A percentile compares a stretch with the other conserved stretches of the same genome.
phyloP scores from a whole-genome alignment of 1,284 basidiomycete genomes.

The Fomitopsis betulina region DNA sequence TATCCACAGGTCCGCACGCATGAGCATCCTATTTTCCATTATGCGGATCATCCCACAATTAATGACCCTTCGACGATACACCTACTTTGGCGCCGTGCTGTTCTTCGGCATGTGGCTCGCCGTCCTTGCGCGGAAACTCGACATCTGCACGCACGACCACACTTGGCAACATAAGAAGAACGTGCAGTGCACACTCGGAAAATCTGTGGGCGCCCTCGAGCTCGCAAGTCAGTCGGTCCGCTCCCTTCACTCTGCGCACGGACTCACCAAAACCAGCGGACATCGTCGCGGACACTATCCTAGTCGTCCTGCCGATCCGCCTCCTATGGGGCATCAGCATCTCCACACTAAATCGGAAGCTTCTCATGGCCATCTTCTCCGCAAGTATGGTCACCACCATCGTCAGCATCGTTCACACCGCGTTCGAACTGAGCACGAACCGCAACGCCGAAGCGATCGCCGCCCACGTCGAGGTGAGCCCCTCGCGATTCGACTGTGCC shows the following conservation, averaged over 20 bases:
- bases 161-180: constrained; percentile 18
- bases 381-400: constrained; percentile 22
- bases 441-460: constrained; percentile 17
- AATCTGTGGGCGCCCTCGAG: constrained; percentile 21
- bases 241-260: neutral
- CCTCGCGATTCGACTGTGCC: neutral
- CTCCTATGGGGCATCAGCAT: constrained; percentile 23
- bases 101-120: constrained; percentile 24
- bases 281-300: constrained; percentile 21
- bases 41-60: constrained; percentile 24
- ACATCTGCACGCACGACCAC: constrained; percentile 18
- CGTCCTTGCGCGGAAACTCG: constrained; percentile 21
- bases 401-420: constrained; percentile 20
- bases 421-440: constrained; percentile 17
- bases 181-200: constrained; percentile 25
- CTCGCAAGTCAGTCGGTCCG: constrained; percentile 20
- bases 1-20: constrained; percentile 22
- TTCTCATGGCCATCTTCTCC: constrained; percentile 24
- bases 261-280: constrained; percentile 16
- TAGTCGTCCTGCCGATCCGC: constrained; percentile 22
- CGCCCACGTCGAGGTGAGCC: constrained; percentile 19
- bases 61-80: constrained; percentile 16
- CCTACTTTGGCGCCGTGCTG: constrained; percentile 13
- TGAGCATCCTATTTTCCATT: constrained; percentile 27
- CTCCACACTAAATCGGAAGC: constrained; percentile 9